Evolutionary conservation across 345 rosid species (phyloP).

Genomic region (Lumnitzera racemosa): DNA sequence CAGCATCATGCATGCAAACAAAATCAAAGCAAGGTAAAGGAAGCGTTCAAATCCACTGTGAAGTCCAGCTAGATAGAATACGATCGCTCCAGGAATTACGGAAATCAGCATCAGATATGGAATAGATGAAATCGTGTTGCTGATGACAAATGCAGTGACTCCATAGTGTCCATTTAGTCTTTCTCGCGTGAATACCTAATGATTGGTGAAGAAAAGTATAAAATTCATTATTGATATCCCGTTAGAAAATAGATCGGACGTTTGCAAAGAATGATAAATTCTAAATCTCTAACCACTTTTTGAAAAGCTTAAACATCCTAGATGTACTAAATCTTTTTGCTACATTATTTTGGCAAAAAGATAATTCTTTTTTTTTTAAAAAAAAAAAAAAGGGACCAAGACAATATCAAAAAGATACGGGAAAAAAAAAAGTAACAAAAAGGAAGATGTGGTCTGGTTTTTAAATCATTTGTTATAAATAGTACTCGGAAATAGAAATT

Average conservation of each 20-base stretch:
- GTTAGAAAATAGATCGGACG: neutral
- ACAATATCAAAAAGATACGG: no score
- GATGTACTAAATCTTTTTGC: no score
- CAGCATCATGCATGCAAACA: constrained; percentile 6
- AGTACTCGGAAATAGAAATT: no score
- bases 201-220: neutral
- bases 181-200: constrained; percentile 7
- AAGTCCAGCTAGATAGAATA: constrained; percentile 7
- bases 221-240: neutral
- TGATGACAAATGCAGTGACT: constrained; percentile 5
- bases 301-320: no score
- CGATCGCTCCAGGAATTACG: constrained; percentile 3
- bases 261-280: neutral
- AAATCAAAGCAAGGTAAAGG: neutral
- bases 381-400: no score
- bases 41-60: constrained; percentile 3
- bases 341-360: no score
- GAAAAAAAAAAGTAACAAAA: no score
- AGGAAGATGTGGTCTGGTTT: no score
- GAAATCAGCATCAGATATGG: constrained; percentile 9
- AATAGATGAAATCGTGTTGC: constrained; percentile 6
- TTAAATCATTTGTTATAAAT: no score
- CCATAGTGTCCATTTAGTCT: constrained; percentile 12
- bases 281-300: constrained; percentile 4
- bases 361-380: no score